Evolutionary conservation across 768 basidiomycete genomes (phyloP).

Genomic region (Neoboletus brunneissimus): DNA sequence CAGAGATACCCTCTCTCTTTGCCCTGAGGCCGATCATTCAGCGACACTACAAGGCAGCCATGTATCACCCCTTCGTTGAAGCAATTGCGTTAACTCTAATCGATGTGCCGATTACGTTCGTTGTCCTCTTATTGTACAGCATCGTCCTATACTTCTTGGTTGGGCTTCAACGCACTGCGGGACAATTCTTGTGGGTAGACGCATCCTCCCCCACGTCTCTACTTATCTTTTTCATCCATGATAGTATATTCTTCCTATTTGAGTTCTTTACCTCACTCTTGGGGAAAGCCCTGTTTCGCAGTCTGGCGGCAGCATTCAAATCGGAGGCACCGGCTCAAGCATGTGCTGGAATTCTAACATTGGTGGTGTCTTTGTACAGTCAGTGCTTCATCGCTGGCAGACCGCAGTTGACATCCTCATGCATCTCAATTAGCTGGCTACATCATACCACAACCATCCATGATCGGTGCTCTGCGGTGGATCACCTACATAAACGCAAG

Average conservation of each 20-base stretch:
- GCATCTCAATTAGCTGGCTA: slow-evolving; percentile 40
- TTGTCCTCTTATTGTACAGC: slow-evolving; percentile 34
- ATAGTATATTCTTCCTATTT: slow-evolving; percentile 58
- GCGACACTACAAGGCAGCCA: slow-evolving; percentile 43
- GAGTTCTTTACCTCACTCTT: slow-evolving; percentile 55
- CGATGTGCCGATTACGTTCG: slow-evolving; percentile 43
- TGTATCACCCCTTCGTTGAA: slow-evolving; percentile 52
- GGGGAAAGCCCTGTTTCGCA: slow-evolving; percentile 77
- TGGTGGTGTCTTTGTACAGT: slow-evolving; percentile 53
- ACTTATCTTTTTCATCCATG: background rate
- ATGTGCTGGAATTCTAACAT: slow-evolving; percentile 49
- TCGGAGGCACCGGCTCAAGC: slow-evolving; percentile 62
- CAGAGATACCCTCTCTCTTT: slow-evolving; percentile 53
- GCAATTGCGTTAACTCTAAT: slow-evolving; percentile 45
- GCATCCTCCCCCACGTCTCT: slow-evolving; percentile 3
- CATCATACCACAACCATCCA: slow-evolving; percentile 55
- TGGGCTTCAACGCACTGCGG: slow-evolving; percentile 49
- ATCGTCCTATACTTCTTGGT: slow-evolving; percentile 60
- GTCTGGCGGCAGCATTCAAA: slow-evolving; percentile 57
- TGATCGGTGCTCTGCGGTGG: slow-evolving; percentile 70
- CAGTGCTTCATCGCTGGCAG: background rate
- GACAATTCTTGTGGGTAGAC: slow-evolving; percentile 62
- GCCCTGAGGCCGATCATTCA: slow-evolving; percentile 43
- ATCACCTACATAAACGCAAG: slow-evolving; percentile 61
- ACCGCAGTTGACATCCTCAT: background rate